Evolutionary conservation across 495 filamentous ascomycete species (phyloP).

Genomic region (Pseudevernia furfuracea): DNA sequence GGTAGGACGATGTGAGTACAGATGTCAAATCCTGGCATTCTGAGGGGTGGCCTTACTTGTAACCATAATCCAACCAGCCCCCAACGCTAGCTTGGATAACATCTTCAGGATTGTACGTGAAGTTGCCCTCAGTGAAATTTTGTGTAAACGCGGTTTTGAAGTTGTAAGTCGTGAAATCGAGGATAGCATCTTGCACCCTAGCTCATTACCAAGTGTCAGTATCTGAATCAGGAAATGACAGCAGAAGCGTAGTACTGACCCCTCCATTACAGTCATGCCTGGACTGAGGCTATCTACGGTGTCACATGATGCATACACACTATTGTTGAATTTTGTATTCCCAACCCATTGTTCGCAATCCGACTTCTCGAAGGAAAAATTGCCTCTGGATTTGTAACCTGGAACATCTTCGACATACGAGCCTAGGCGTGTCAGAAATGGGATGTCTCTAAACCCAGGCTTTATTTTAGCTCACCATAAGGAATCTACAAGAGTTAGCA

Average conservation of each 20-base stretch:
- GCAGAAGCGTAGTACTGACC: background rate
- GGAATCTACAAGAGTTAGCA: background rate
- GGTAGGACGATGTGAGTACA: background rate
- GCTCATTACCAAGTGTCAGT: background rate
- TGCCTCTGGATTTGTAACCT: background rate
- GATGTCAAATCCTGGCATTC: background rate
- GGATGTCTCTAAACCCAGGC: background rate
- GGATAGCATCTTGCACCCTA: background rate
- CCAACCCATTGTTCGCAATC: background rate
- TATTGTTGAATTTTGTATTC: background rate
- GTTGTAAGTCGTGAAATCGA: background rate
- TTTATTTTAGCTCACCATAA: background rate
- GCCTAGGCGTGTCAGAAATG: background rate
- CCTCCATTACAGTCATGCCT: background rate
- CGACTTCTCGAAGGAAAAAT: background rate
- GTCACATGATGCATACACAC: background rate
- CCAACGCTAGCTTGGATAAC: background rate
- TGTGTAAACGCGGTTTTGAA: background rate
- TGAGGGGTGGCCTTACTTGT: background rate
- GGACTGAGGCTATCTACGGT: background rate
- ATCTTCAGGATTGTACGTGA: background rate
- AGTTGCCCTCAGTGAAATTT: background rate
- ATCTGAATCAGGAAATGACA: background rate
- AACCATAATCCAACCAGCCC: background rate
- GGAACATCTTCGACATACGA: background rate